phyloP scores from a whole-genome alignment of 2,329 filamentous ascomycete species.

The Arthrobotrys musiformis region DNA sequence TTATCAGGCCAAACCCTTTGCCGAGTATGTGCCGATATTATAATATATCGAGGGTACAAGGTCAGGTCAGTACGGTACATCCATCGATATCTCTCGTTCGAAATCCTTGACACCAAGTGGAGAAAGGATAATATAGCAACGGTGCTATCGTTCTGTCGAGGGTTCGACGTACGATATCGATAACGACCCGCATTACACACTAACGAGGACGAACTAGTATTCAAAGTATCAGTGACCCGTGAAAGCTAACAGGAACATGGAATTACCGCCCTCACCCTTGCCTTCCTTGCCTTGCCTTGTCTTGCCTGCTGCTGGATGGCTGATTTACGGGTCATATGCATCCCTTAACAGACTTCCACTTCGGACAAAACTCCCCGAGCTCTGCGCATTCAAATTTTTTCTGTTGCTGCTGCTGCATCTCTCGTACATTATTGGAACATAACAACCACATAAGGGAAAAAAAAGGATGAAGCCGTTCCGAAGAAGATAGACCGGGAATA shows the following conservation, averaged over 20 bases:
- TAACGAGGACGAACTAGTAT: background rate
- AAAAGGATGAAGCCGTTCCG: background rate
- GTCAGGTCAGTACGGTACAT: too few species aligned
- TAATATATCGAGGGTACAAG: too few species aligned
- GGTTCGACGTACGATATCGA: too few species aligned
- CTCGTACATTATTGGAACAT: too few species aligned
- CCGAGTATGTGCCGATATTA: background rate
- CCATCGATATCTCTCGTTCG: conserved; percentile 9
- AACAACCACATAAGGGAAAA: background rate
- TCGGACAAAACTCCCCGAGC: conserved; percentile 49
- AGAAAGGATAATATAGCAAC: too few species aligned
- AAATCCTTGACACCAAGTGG: background rate
- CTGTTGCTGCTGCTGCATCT: too few species aligned
- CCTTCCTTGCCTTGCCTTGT: too few species aligned
- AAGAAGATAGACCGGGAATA: background rate
- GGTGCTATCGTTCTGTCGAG: too few species aligned
- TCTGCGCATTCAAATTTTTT: conserved; percentile 32
- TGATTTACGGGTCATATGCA: conserved; percentile 2
- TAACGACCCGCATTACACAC: background rate
- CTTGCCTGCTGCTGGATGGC: too few species aligned
- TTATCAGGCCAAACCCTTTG: conserved; percentile 6
- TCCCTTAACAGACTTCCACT: conserved; percentile 17
- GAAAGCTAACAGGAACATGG: conserved; percentile 10
- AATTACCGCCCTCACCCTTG: conserved; percentile 32
- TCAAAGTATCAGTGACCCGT: background rate